A percentile compares a stretch with the other conserved stretches of the same genome.
phyloP scores from a whole-genome alignment of 768 basidiomycete genomes.

The Daedaleopsis nitida region DNA sequence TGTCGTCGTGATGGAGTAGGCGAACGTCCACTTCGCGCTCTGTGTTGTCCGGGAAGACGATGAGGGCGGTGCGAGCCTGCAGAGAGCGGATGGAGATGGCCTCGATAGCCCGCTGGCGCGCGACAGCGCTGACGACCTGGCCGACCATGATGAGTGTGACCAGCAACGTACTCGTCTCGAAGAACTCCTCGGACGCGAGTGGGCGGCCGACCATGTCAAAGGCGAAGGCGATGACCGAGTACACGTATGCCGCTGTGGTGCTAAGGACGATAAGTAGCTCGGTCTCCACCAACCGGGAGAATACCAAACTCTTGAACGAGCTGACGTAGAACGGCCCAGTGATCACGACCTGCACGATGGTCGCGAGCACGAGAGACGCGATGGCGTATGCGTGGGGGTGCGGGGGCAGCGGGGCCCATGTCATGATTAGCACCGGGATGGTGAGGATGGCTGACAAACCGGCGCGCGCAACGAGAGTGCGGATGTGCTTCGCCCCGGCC shows the following conservation, averaged over 20 bases:
- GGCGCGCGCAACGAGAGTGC: slow-evolving; percentile 33
- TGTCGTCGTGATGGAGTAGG: slow-evolving; percentile 40
- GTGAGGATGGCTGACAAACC: slow-evolving; percentile 34
- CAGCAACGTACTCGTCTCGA: slow-evolving; percentile 46
- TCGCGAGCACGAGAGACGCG: slow-evolving; percentile 40
- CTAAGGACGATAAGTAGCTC: slow-evolving; percentile 41
- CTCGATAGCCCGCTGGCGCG: slow-evolving; percentile 39
- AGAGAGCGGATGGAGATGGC: slow-evolving; percentile 36
- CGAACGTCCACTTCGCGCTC: slow-evolving; percentile 29
- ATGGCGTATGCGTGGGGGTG: slow-evolving; percentile 37
- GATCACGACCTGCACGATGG: slow-evolving; percentile 38
- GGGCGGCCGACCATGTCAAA: slow-evolving; percentile 34
- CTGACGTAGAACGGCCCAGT: slow-evolving; percentile 40
- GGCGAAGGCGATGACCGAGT: slow-evolving; percentile 42
- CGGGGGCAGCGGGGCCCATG: slow-evolving; percentile 42
- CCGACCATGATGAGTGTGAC: slow-evolving; percentile 45
- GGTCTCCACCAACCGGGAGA: slow-evolving; percentile 40
- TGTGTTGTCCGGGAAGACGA: slow-evolving; percentile 30
- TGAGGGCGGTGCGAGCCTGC: slow-evolving; percentile 34
- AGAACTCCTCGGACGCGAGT: slow-evolving; percentile 37
- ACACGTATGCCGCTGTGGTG: slow-evolving; percentile 42
- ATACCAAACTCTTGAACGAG: slow-evolving; percentile 38
- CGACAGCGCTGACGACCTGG: slow-evolving; percentile 38
- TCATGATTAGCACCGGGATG: slow-evolving; percentile 43
- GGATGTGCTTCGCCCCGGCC: slow-evolving; percentile 36